Conservation (phyloP, 805 yeast genomes). For the Candida sonorensis region DNA sequence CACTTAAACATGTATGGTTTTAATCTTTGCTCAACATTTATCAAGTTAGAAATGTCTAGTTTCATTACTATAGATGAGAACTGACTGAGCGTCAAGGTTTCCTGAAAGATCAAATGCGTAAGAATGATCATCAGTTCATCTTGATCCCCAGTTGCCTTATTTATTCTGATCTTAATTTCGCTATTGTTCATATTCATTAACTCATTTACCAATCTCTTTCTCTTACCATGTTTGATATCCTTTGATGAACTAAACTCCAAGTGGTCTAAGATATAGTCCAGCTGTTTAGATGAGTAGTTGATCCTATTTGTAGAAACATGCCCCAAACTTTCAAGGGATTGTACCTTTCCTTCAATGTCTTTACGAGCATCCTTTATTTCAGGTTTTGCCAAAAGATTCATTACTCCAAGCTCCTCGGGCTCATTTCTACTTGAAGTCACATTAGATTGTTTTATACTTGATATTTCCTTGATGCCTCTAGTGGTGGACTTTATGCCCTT, state of each 20-base stretch:
- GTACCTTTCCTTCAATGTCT: conserved; percentile 9
- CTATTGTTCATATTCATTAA: background rate
- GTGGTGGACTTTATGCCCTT: too few species aligned
- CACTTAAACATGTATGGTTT: conserved; percentile 3
- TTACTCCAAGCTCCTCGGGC: too few species aligned
- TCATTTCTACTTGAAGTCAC: too few species aligned
- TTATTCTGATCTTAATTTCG: background rate
- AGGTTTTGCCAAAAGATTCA: conserved; percentile 9
- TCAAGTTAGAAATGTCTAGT: conserved; percentile 11
- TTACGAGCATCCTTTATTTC: conserved; percentile 2
- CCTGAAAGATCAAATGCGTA: conserved; percentile 14
- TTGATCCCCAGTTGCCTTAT: conserved; percentile 1
- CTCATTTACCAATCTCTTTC: background rate
- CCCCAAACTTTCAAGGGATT: conserved; percentile 7
- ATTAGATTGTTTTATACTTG: too few species aligned
- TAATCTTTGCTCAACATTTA: conserved; percentile 6
- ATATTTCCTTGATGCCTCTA: too few species aligned
- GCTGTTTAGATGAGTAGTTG: conserved; percentile 6
- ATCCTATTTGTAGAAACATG: conserved; percentile 9
- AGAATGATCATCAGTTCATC: conserved; percentile 14
- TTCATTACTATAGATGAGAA: conserved; percentile 16
- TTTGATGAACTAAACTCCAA: conserved; percentile 5
- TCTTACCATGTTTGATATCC: background rate
- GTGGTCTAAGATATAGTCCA: conserved; percentile 12
- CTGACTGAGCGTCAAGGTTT: conserved; percentile 5